These are phyloP conservation scores for Podila clonocystis DNA, from an alignment of 192 early-diverging fungal species.

Conservation along the genomic window DNA sequence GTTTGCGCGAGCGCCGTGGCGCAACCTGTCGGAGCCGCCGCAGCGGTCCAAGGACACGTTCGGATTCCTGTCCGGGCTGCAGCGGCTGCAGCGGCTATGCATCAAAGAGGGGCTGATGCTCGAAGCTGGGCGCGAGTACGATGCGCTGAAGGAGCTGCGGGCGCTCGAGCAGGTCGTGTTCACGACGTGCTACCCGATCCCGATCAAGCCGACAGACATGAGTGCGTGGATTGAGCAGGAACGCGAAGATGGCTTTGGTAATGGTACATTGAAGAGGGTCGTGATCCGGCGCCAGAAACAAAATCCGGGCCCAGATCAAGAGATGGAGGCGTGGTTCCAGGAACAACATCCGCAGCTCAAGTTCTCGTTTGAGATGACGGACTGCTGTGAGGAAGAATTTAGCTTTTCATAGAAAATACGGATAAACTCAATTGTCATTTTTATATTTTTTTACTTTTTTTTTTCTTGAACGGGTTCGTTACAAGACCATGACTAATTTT, in stretches of 20 bases:
- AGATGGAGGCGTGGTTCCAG: slow-evolving; percentile 20
- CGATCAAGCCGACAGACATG: slow-evolving; percentile 35
- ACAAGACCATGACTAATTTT: too few relatives aligned
- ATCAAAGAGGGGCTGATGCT: slow-evolving; percentile 48
- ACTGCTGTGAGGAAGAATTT: slow-evolving; percentile 45
- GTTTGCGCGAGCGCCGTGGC: slow-evolving; percentile 39
- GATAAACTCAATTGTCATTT: not conserved
- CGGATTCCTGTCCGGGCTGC: slow-evolving; percentile 17
- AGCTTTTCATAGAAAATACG: not conserved
- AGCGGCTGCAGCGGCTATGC: slow-evolving; percentile 24
- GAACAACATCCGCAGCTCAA: not conserved
- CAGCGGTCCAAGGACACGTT: slow-evolving; percentile 29
- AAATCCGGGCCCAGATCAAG: slow-evolving; percentile 11
- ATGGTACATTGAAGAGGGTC: slow-evolving; percentile 7
- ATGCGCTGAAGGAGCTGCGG: slow-evolving; percentile 2
- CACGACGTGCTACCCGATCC: slow-evolving; percentile 47
- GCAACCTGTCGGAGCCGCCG: slow-evolving; percentile 26
- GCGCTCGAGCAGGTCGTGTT: slow-evolving; percentile 33
- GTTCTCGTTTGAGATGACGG: slow-evolving; percentile 28
- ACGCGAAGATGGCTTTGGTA: not conserved
- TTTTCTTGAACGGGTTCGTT: too few relatives aligned
- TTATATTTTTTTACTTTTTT: not conserved
- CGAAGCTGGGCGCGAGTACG: slow-evolving; percentile 40
- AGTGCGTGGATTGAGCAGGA: not conserved
- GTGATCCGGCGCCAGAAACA: slow-evolving; percentile 27